These are phyloP conservation scores for Yarrowia sp. DNA, from an alignment of 805 yeast genomes.

Conservation along the genomic window DNA sequence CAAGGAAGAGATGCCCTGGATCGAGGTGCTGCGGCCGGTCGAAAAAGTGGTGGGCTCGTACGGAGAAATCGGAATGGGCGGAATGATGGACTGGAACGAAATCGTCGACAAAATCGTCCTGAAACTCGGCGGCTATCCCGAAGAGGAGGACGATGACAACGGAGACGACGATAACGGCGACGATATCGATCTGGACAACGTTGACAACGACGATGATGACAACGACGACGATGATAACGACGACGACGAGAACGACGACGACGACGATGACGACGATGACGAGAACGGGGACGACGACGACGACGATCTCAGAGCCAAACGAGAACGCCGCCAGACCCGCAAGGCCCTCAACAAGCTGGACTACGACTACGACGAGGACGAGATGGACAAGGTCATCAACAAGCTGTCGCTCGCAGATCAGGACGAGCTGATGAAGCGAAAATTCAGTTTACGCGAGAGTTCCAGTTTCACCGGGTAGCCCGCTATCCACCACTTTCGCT, in stretches of 20 bases:
- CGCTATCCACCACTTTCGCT: conserved; percentile 12
- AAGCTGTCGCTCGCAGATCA: conserved; percentile 39
- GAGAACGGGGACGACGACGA: conserved; percentile 48
- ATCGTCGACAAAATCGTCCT: conserved; percentile 84
- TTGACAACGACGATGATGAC: conserved; percentile 48
- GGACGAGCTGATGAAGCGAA: conserved; percentile 30
- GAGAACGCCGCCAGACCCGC: conserved; percentile 36
- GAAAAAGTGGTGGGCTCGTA: conserved; percentile 91
- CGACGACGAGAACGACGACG: conserved; percentile 46
- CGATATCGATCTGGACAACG: conserved; percentile 50
- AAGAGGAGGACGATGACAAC: conserved; percentile 59
- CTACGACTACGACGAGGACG: conserved; percentile 40
- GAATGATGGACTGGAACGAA: conserved; percentile 98
- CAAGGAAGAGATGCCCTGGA: conserved; percentile 92
- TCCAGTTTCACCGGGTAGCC: conserved; percentile 35
- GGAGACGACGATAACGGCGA: conserved; percentile 55
- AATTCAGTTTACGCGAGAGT: conserved; percentile 35
- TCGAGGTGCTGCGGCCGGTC: conserved; percentile 90
- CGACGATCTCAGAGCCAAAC: conserved; percentile 39
- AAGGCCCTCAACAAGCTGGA: conserved; percentile 36
- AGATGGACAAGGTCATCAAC: conserved; percentile 33
- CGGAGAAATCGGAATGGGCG: conserved; percentile 99
- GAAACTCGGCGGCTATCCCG: conserved; percentile 69
- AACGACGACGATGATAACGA: conserved; percentile 44
- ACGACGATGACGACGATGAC: conserved; percentile 46